These are phyloP conservation scores for Gonapodya prolifera DNA, from an alignment of 192 early-diverging fungal genomes.

Conservation along the genomic window DNA sequence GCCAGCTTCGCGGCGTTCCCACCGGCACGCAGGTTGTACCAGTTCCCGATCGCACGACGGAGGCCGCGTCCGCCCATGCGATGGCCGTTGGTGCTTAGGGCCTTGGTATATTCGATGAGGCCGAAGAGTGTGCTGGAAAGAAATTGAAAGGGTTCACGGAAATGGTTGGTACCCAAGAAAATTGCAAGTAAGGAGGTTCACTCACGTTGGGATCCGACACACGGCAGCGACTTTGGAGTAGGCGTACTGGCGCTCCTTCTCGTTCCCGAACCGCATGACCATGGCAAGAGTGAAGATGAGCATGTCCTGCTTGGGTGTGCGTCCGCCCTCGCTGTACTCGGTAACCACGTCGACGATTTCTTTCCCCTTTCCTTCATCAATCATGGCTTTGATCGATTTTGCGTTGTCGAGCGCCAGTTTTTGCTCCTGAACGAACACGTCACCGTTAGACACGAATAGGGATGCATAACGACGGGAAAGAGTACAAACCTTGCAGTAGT, in stretches of 20 bases:
- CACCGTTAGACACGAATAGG: no score
- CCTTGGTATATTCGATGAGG: background rate
- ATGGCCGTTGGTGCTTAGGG: background rate
- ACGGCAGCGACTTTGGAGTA: background rate
- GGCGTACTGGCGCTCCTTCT: background rate
- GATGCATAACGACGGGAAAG: no score
- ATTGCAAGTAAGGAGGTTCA: no score
- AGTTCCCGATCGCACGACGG: conserved; percentile 10
- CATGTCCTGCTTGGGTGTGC: conserved; percentile 6
- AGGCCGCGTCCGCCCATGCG: conserved; percentile 5
- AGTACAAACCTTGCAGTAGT: no score
- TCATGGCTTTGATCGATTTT: no score
- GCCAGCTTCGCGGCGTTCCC: conserved; percentile 10
- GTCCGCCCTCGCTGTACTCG: no score
- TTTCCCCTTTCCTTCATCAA: no score
- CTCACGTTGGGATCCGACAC: background rate
- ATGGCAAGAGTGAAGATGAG: conserved; percentile 1
- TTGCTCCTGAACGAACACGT: no score
- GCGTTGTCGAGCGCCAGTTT: no score
- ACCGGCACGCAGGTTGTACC: conserved; percentile 8
- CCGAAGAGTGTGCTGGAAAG: background rate
- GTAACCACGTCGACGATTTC: no score
- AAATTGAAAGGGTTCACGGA: no score
- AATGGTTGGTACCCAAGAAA: no score
- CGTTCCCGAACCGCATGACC: background rate